Evolutionary conservation across 2,329 filamentous ascomycete genomes (phyloP).

Genomic region (Microdochium paspali): DNA sequence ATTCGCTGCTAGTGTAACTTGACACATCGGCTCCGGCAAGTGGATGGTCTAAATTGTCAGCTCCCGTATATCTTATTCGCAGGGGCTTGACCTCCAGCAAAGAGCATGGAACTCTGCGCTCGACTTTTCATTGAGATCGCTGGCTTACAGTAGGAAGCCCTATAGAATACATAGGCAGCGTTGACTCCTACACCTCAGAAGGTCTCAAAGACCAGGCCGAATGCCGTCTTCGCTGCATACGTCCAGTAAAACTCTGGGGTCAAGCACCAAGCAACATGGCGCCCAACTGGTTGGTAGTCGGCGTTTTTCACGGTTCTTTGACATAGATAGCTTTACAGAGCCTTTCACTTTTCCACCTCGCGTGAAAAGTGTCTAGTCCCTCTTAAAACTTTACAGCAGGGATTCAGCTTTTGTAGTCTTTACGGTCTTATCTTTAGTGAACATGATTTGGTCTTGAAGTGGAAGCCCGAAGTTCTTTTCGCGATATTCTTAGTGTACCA

Average conservation of each 20-base stretch:
- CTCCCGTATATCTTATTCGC: not conserved
- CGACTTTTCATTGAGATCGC: not conserved
- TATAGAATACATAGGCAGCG: not conserved
- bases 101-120: not conserved
- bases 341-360: slow-evolving; percentile 4
- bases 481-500: slow-evolving; percentile 7
- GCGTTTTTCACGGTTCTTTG: slow-evolving; percentile 5
- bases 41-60: not conserved
- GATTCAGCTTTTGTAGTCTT: slow-evolving; percentile 5
- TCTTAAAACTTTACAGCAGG: slow-evolving; percentile 8
- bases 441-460: slow-evolving; percentile 4
- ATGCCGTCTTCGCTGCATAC: not conserved
- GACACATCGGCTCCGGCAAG: not conserved
- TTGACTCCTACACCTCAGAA: not conserved
- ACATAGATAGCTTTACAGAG: slow-evolving; percentile 5
- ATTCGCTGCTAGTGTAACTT: not conserved
- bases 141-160: not conserved
- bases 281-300: slow-evolving; percentile 5
- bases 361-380: slow-evolving; percentile 2
- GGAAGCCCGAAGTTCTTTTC: slow-evolving; percentile 1
- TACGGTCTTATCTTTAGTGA: slow-evolving; percentile 3
- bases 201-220: not conserved
- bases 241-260: not conserved
- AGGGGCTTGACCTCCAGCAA: not conserved
- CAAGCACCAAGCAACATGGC: slow-evolving; percentile 3